Conservation (phyloP, 441 rosid genomes). For the Mallotus repandus region DNA sequence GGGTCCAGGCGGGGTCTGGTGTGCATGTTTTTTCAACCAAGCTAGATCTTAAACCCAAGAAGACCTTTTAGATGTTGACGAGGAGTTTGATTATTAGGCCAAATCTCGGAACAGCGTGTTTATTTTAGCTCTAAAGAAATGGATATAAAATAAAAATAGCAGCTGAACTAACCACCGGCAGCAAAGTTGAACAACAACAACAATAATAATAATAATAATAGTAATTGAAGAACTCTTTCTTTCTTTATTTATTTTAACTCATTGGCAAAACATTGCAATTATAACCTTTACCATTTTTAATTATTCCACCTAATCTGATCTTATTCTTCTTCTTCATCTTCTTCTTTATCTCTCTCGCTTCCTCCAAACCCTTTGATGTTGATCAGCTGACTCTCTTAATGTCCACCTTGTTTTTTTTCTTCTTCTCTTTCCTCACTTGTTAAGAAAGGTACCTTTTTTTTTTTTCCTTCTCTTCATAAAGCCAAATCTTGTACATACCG, state of each 20-base stretch:
- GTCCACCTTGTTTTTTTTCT: conserved; percentile 26
- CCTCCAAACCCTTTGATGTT: conserved; percentile 40
- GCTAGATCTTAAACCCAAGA: too few species aligned
- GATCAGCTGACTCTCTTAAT: conserved; percentile 35
- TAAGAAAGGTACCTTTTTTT: conserved; percentile 43
- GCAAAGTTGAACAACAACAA: neutral
- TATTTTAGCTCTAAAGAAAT: too few species aligned
- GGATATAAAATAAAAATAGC: too few species aligned
- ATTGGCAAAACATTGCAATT: neutral
- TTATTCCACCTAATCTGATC: conserved; percentile 32
- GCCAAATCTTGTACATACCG: neutral
- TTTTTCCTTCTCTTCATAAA: neutral
- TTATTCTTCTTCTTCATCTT: conserved; percentile 11
- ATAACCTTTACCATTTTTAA: conserved; percentile 14
- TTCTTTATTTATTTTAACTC: neutral
- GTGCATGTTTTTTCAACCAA: too few species aligned
- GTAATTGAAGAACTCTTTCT: neutral
- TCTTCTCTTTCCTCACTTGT: conserved; percentile 17
- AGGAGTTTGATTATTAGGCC: too few species aligned
- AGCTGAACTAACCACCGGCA: conserved; percentile 12
- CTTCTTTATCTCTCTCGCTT: neutral
- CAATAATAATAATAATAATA: too few species aligned
- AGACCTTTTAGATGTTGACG: too few species aligned
- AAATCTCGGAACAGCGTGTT: neutral
- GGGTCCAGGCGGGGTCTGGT: too few species aligned